Base-by-base conservation (phyloP, 202 grass and related monocot species). In the Carex sylvatica region DNA sequence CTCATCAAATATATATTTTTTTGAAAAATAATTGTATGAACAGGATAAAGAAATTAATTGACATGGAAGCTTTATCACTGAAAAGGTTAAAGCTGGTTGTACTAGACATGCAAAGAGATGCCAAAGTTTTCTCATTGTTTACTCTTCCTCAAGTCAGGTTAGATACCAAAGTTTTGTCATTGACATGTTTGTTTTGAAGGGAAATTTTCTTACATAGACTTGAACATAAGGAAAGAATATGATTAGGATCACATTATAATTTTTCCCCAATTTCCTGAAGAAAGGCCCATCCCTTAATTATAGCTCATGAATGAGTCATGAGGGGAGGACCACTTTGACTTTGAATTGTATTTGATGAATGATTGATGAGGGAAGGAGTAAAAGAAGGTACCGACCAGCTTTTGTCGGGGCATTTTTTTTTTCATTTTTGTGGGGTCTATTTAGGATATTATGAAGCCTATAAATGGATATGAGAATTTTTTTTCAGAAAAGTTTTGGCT, bases 71-170 rank as follows among this genome's bases (percentile, higher is more conserved):
- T 16, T 81, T 98, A 42, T 95, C 92, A 1, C 66, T 98, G 18
- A 91, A 93, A 84, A 89, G 92, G 65, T 35, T 92, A 74, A 89
- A 91, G 80, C 24, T 95, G 61, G 86, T 98, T 65, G 83, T 98
- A 15, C 61, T 95, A 16, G 92, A 95, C 86, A 95, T 95, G 89
- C 92, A 93, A 81, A 98, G 81, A 85, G 95, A 98, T 66, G 82
- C 91, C 9, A 98, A 98, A 77, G 90, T 89, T 73, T 95, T 91
- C 82, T 95, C 89, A 20, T 91, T 98, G 67, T 91, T 98, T 83
- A 95, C 91, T 0, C 86, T 93, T 64, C 95, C 95, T 54, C 95
- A 98, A 98, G 95, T 98, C 87, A 95, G 92, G 95, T 95, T 82
- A 13, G 30, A 11, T 53, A 61, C 15, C 70, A 35, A 61, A 74